Percentiles rank a stretch among this genome's conserved stretches.
phyloP scores from a whole-genome alignment of 1,284 basidiomycete genomes.

The Cerioporus squamosus region DNA sequence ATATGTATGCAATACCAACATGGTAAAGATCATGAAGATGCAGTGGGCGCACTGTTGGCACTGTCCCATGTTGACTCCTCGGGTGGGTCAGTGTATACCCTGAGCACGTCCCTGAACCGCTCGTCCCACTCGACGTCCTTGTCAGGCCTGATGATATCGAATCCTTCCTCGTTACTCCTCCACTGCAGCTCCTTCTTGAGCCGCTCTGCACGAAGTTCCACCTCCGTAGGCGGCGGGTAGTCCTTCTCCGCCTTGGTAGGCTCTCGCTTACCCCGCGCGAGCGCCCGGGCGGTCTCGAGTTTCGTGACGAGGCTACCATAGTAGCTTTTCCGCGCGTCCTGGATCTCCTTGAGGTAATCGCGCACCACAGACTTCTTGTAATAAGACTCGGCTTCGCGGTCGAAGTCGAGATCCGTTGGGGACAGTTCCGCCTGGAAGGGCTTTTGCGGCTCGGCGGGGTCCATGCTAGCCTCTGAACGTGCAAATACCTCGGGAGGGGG shows the following conservation, averaged over 20 bases:
- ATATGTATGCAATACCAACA: constrained; percentile 1
- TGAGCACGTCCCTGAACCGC: constrained; percentile 67
- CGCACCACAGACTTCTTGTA: constrained; percentile 71
- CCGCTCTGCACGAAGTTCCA: constrained; percentile 83
- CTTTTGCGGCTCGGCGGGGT: constrained; percentile 24
- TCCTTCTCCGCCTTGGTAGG: constrained; percentile 83
- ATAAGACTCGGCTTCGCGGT: constrained; percentile 65
- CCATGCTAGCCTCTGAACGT: constrained; percentile 11
- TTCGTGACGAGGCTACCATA: constrained; percentile 76
- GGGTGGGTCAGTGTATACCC: constrained; percentile 60
- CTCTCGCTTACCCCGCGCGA: constrained; percentile 80
- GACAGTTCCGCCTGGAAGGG: constrained; percentile 28
- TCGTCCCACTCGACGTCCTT: constrained; percentile 77
- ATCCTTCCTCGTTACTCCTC: constrained; percentile 78
- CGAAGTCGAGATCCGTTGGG: constrained; percentile 76
- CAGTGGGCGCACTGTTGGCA: not conserved
- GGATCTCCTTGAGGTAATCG: constrained; percentile 62
- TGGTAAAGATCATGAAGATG: constrained; percentile 2
- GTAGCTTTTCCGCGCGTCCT: constrained; percentile 75
- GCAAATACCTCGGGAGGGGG: constrained; percentile 27
- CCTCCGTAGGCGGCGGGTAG: constrained; percentile 86
- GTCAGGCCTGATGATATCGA: constrained; percentile 73
- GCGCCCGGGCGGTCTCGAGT: constrained; percentile 77
- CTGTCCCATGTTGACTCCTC: constrained; percentile 1
- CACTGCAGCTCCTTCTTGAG: constrained; percentile 88